phyloP scores from a whole-genome alignment of 176 grass and related monocot genomes.

The Avena eriantha region DNA sequence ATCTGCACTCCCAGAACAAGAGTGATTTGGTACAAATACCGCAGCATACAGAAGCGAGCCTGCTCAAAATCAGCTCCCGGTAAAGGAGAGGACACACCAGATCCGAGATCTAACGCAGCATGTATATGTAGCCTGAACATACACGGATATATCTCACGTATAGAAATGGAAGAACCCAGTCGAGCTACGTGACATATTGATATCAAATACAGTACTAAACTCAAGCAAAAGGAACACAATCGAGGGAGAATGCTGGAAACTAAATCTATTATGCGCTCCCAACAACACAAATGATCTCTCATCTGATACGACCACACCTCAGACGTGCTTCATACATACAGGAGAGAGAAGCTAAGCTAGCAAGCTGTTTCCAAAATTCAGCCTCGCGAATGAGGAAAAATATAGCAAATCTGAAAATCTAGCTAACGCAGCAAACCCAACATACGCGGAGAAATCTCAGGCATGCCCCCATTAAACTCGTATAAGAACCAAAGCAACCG shows the following conservation, averaged over 20 bases:
- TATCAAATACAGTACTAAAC: background rate
- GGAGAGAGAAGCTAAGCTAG: background rate
- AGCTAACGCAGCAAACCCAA: background rate
- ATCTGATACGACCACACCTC: constrained; percentile 12
- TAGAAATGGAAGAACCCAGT: constrained; percentile 13
- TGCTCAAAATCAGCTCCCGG: constrained; percentile 8
- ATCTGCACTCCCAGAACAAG: background rate
- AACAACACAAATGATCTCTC: background rate
- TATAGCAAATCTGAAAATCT: background rate
- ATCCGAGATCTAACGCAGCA: constrained; percentile 11
- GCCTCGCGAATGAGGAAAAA: background rate
- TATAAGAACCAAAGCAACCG: background rate
- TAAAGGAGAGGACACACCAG: background rate
- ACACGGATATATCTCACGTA: constrained; percentile 11
- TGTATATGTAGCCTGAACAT: background rate
- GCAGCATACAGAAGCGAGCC: background rate
- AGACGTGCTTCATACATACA: background rate
- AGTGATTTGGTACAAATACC: background rate
- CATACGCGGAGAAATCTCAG: constrained; percentile 9
- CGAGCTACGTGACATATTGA: constrained; percentile 1
- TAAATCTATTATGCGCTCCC: background rate
- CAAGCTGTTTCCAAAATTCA: background rate
- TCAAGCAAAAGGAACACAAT: constrained; percentile 1
- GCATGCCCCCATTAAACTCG: constrained; percentile 11
- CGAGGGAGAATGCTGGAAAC: background rate